phyloP scores from a whole-genome alignment of 2,329 filamentous ascomycete genomes.

The Arachnopeziza araneosa region DNA sequence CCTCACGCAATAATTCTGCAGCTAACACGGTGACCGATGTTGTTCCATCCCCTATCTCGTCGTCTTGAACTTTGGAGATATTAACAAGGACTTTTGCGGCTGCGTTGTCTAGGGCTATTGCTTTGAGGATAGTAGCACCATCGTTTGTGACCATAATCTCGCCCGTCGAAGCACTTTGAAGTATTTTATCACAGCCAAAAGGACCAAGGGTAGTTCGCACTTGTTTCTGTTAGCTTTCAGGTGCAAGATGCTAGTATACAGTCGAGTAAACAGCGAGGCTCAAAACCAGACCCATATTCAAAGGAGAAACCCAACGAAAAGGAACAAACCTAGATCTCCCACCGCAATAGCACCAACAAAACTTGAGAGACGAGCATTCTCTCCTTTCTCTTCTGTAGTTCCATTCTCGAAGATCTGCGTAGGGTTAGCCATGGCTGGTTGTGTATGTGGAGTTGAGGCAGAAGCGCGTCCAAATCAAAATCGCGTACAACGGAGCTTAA shows the following conservation, averaged over 20 bases:
- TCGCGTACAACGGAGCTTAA: background rate
- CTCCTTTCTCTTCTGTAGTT: slow-evolving; percentile 95
- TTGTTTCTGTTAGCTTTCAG: slow-evolving; percentile 1
- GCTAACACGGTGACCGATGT: slow-evolving; percentile 96
- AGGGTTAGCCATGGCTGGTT: slow-evolving; percentile 51
- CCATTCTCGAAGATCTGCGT: slow-evolving; percentile 98
- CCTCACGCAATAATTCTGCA: slow-evolving; percentile 90
- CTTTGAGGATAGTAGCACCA: slow-evolving; percentile 95
- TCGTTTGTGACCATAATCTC: slow-evolving; percentile 99
- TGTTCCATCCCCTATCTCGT: slow-evolving; percentile 96
- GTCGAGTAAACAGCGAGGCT: no score
- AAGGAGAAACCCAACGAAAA: no score
- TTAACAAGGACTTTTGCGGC: slow-evolving; percentile 98
- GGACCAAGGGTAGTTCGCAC: slow-evolving; percentile 97
- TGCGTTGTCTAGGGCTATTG: slow-evolving; percentile 96
- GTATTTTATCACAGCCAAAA: slow-evolving; percentile 79
- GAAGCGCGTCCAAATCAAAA: background rate
- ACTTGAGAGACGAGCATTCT: slow-evolving; percentile 97
- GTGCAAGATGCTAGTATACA: no score
- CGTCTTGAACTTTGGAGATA: slow-evolving; percentile 98
- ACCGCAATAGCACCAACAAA: slow-evolving; percentile 98
- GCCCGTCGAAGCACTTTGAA: slow-evolving; percentile 80
- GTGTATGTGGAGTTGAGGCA: background rate
- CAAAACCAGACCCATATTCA: no score
- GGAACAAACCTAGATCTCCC: slow-evolving; percentile 59